A percentile compares a stretch with the other conserved stretches of the same genome.
phyloP scores from a whole-genome alignment of 2,329 filamentous ascomycete species.

The Alternaria novae-zelandiae region DNA sequence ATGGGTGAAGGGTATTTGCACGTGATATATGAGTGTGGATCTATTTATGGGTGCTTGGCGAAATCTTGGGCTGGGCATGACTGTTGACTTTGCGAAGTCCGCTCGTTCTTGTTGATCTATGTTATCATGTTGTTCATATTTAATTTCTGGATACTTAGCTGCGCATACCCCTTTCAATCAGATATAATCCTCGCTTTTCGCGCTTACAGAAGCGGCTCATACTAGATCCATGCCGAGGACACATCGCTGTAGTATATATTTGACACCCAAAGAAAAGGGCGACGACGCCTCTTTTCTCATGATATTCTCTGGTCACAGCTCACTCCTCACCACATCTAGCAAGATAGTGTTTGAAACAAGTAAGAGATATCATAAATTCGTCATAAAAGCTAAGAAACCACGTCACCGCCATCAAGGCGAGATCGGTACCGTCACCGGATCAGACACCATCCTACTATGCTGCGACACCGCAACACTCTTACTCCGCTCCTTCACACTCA shows the following conservation, averaged over 20 bases:
- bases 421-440: not conserved
- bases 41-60: not conserved
- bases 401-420: not conserved
- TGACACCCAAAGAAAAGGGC: not conserved
- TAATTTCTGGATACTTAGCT: not conserved
- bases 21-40: too few relatives aligned
- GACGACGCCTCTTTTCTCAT: too few relatives aligned
- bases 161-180: slow-evolving; percentile 10
- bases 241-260: not conserved
- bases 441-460: slow-evolving; percentile 26
- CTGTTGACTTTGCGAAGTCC: not conserved
- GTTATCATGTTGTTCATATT: not conserved
- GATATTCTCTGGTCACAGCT: not conserved
- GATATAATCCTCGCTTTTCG: slow-evolving; percentile 28
- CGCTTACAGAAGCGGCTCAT: not conserved
- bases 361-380: not conserved
- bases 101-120: not conserved
- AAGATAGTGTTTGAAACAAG: not conserved
- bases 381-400: not conserved
- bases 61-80: not conserved
- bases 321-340: not conserved
- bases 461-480: slow-evolving; percentile 30
- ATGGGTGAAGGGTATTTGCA: not conserved
- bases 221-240: fast-evolving
- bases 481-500: not conserved